These are phyloP conservation scores for Neofusicoccum kwambonambiense DNA, from an alignment of 2,329 filamentous ascomycete genomes.

Conservation along the genomic window DNA sequence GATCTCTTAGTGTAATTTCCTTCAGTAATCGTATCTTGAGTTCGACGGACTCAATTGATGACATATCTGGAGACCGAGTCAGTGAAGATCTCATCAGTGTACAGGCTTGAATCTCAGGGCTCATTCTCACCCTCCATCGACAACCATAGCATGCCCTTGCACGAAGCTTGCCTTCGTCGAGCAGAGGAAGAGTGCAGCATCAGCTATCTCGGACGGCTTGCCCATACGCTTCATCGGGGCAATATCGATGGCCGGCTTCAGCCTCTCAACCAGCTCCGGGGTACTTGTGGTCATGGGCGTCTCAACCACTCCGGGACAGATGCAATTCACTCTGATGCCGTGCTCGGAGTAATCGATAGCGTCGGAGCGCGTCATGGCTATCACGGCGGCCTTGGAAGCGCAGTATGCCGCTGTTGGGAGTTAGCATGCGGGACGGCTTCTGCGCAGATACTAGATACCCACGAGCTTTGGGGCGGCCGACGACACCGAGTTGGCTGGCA, in stretches of 20 bases:
- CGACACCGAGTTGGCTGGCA: slow-evolving; percentile 52
- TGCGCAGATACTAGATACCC: slow-evolving; percentile 23
- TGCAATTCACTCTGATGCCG: slow-evolving; percentile 58
- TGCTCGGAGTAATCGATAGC: slow-evolving; percentile 55
- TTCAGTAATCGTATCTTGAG: too few relatives aligned
- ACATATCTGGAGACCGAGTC: too few relatives aligned
- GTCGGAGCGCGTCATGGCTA: slow-evolving; percentile 57
- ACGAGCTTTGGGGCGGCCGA: slow-evolving; percentile 31
- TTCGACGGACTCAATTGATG: too few relatives aligned
- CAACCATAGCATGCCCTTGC: slow-evolving; percentile 48
- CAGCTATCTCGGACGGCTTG: slow-evolving; percentile 53
- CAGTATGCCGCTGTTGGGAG: slow-evolving; percentile 52
- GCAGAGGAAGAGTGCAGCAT: slow-evolving; percentile 53
- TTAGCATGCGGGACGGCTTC: background rate
- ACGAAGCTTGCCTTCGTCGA: slow-evolving; percentile 56
- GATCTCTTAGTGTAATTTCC: too few relatives aligned
- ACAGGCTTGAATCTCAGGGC: too few relatives aligned
- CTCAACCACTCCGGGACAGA: slow-evolving; percentile 54
- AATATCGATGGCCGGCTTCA: slow-evolving; percentile 41
- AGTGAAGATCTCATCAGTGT: background rate
- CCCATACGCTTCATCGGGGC: slow-evolving; percentile 52
- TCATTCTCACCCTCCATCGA: slow-evolving; percentile 42
- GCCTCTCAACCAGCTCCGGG: slow-evolving; percentile 30
- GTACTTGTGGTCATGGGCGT: slow-evolving; percentile 39
- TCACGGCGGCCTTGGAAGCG: slow-evolving; percentile 58